Evolutionary conservation across 192 early-diverging fungal genomes (phyloP).

Genomic region (Coemansia sp.): DNA sequence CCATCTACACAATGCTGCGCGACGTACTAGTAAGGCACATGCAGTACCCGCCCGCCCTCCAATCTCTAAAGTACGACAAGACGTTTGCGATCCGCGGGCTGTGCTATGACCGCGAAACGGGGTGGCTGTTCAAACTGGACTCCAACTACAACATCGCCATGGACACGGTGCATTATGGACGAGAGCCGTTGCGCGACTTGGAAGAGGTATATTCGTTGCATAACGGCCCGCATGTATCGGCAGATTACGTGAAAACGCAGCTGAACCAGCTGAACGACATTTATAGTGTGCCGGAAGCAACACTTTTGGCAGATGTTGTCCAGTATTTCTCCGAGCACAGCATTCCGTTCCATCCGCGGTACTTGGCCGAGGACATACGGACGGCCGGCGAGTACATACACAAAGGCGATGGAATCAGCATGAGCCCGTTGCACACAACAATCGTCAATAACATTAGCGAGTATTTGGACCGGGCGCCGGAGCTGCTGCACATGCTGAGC

Average conservation of each 20-base stretch:
- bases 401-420: constrained; percentile 48
- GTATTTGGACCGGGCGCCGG: constrained; percentile 54
- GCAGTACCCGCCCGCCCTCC: constrained; percentile 54
- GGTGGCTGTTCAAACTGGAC: constrained; percentile 68
- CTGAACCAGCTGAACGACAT: constrained; percentile 64
- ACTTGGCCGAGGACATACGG: constrained; percentile 60
- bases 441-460: constrained; percentile 54
- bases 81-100: constrained; percentile 63
- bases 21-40: constrained; percentile 58
- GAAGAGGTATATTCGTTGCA: constrained; percentile 60
- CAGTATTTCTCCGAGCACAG: constrained; percentile 62
- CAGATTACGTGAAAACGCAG: constrained; percentile 57
- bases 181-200: constrained; percentile 56
- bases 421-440: constrained; percentile 51
- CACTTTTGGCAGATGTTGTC: constrained; percentile 59
- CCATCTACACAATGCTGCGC: constrained; percentile 61
- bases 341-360: constrained; percentile 64
- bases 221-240: constrained; percentile 60
- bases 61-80: constrained; percentile 55
- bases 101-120: constrained; percentile 59
- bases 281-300: constrained; percentile 60
- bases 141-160: constrained; percentile 63
- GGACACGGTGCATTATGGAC: constrained; percentile 57
- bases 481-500: constrained; percentile 56
- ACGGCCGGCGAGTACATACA: constrained; percentile 58